Base-by-base conservation (phyloP, 2,329 filamentous ascomycete genomes). In the Triangularia verruculosa region DNA sequence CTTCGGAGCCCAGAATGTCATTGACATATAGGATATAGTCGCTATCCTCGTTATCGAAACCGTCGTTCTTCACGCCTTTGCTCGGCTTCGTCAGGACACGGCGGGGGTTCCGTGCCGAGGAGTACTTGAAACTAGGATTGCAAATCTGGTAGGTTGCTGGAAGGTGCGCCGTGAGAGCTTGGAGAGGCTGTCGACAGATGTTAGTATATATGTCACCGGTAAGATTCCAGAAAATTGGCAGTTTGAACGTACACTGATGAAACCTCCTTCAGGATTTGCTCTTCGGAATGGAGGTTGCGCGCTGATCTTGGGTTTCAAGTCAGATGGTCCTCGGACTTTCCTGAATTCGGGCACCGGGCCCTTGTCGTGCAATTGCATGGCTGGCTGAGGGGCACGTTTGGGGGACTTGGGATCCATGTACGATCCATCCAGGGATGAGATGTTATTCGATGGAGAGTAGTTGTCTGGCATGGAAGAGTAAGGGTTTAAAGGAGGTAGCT, bases 1-100 rank as follows among this genome's bases (percentile, higher is more conserved):
- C 95, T 78, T 99, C 95, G 13, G 94, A 98, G 9, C 95, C 95
- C 61, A 99, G 82, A 68, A 99, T 99, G 75, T 99, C 95, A 76
- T 99, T 99, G 72, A 99, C 95, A 72, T 98, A 99, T 70, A 99
- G 86, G 73, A 99, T 99, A 75, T 99, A 99, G 74, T 99, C 95
- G 76, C 95, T 98, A 71, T 99, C 95, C 76, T 99, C 95, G 70
- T 99, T 99, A 74, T 99, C 95, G 73, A 95, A 99, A 3, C 95
- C 95, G 79, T 99, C 95, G 73, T 99, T 99, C 83, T 99, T 99
- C 67, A 91, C 87, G 13, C 95, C 95, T 79, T 99, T 99, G 84
- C 95, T 98, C 7, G 95, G 95, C 78, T 99, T 99, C 15, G 95
- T 99, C 69, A 99, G 83, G 57, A 99, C 95, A 76, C 95, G 87